A percentile compares a stretch with the other conserved stretches of the same genome.
phyloP scores from a whole-genome alignment of 148 eudicot species.

The Limonium bicolor region DNA sequence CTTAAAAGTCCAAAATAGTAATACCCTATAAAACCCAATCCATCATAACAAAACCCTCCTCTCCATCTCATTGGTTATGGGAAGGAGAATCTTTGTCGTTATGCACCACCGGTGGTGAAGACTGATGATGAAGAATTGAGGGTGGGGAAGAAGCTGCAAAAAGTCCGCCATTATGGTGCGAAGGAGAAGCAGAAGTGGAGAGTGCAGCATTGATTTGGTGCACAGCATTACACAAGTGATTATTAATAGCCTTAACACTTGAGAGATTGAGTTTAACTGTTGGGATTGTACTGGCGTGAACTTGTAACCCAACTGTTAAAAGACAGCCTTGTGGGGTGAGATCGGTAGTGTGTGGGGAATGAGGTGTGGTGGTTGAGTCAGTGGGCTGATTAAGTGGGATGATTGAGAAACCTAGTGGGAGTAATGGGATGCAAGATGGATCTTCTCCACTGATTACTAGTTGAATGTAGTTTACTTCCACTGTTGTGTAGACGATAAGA shows the following conservation, averaged over 20 bases:
- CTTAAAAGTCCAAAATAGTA: no score
- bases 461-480: constrained; percentile 71
- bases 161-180: no score
- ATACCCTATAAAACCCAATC: no score
- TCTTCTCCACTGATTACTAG: constrained; percentile 79
- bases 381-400: constrained; percentile 25
- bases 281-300: constrained; percentile 59
- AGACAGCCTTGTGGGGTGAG: constrained; percentile 30
- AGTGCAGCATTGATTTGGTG: constrained; percentile 49
- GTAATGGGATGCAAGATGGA: constrained; percentile 65
- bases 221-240: constrained; percentile 47
- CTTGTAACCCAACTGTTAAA: constrained; percentile 69
- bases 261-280: constrained; percentile 71
- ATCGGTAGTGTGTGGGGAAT: neutral
- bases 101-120: no score
- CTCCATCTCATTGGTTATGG: no score
- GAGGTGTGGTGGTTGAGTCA: neutral
- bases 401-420: constrained; percentile 75
- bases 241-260: constrained; percentile 55
- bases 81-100: no score
- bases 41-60: no score
- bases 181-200: no score
- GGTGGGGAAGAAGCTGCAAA: no score
- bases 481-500: constrained; percentile 60
- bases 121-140: no score